phyloP scores from a whole-genome alignment of 495 filamentous ascomycete genomes.

The Viridothelium virens region DNA sequence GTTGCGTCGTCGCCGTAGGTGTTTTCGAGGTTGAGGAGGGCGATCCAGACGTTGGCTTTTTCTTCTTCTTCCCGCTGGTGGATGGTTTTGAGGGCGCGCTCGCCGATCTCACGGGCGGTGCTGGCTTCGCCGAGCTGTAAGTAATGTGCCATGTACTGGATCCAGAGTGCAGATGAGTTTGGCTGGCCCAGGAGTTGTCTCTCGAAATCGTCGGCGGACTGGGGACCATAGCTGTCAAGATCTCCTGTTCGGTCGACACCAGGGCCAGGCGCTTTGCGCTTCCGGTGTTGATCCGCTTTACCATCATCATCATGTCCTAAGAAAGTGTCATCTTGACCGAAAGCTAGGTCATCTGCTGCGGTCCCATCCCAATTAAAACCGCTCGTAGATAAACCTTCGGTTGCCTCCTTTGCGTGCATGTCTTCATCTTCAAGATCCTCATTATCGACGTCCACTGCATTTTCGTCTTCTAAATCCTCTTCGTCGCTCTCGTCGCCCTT shows the following conservation, averaged over 20 bases:
- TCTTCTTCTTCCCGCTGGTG: constrained; percentile 78
- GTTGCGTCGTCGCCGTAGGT: constrained; percentile 78
- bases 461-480: constrained; percentile 34
- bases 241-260: constrained; percentile 85
- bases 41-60: constrained; percentile 92
- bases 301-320: constrained; percentile 47
- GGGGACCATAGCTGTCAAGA: constrained; percentile 81
- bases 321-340: constrained; percentile 42
- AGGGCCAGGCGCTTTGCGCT: constrained; percentile 70
- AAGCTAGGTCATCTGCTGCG: constrained; percentile 35
- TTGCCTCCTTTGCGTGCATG: constrained; percentile 7
- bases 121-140: constrained; percentile 79
- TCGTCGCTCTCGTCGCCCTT: constrained; percentile 43
- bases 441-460: constrained; percentile 41
- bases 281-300: constrained; percentile 49
- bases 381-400: constrained; percentile 58
- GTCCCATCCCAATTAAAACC: constrained; percentile 85
- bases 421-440: background rate
- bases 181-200: constrained; percentile 86
- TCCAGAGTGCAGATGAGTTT: constrained; percentile 82
- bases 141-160: constrained; percentile 95
- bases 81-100: constrained; percentile 83
- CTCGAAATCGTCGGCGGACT: constrained; percentile 84
- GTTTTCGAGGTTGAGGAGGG: constrained; percentile 87
- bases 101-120: constrained; percentile 77